A percentile compares a stretch with the other conserved stretches of the same genome.
These are phyloP conservation scores for Salix exigua DNA, from an alignment of 345 rosid genomes.

Conservation along the genomic window DNA sequence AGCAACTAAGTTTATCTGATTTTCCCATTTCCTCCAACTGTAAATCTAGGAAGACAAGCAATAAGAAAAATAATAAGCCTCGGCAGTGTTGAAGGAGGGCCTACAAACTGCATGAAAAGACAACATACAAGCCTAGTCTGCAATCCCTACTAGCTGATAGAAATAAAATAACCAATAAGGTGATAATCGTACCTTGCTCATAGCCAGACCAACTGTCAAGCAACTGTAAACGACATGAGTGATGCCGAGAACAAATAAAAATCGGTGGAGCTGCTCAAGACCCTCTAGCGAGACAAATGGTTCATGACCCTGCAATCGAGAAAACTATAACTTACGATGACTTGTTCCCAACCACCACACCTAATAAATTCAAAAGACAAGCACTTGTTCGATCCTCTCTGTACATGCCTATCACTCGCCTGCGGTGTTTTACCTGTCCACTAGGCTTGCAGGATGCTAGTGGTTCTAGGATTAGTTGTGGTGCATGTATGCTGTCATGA, in stretches of 20 bases:
- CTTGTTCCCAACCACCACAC: neutral
- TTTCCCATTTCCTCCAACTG: constrained; percentile 96
- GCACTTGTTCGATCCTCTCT: neutral
- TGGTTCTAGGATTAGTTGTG: no score
- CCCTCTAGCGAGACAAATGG: constrained; percentile 87
- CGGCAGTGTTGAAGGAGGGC: neutral
- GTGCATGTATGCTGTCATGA: rapidly evolving
- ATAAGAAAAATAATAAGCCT: neutral
- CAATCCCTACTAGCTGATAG: no score
- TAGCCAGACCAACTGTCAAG: constrained; percentile 80
- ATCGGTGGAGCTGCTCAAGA: constrained; percentile 84
- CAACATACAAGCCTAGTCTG: no score
- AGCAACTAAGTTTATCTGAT: constrained; percentile 44
- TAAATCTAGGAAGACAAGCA: constrained; percentile 48
- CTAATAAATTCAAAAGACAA: neutral
- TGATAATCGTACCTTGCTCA: constrained; percentile 66
- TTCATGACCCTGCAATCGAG: constrained; percentile 63
- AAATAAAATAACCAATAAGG: no score
- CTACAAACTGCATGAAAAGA: neutral
- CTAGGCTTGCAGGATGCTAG: no score
- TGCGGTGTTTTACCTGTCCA: no score
- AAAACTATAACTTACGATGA: neutral
- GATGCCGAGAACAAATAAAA: constrained; percentile 81
- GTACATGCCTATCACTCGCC: no score
- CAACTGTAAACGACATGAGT: constrained; percentile 90